Conservation (phyloP, 2,329 filamentous ascomycete genomes). For the Fusarium marasasianum region DNA sequence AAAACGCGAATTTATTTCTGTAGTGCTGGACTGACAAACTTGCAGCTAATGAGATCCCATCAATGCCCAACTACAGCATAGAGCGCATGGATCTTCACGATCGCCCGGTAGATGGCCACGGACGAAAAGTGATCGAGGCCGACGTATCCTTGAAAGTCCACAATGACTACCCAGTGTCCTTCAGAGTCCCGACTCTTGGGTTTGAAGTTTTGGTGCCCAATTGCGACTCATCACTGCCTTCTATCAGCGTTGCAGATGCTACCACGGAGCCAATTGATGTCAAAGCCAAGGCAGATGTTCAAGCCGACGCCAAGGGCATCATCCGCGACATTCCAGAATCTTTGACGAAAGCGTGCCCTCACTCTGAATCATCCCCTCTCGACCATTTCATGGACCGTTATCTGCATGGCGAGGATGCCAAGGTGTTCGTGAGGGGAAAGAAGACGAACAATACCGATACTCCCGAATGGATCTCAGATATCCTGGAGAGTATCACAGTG, state of each 20-base stretch:
- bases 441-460: conserved; percentile 71
- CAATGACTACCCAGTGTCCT: conserved; percentile 81
- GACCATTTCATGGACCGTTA: conserved; percentile 84
- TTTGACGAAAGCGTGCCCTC: conserved; percentile 78
- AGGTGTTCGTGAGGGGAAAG: conserved; percentile 84
- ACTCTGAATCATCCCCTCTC: conserved; percentile 81
- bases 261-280: conserved; percentile 74
- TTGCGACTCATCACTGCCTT: conserved; percentile 75
- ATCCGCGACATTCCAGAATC: conserved; percentile 78
- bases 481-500: conserved; percentile 83
- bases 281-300: conserved; percentile 72
- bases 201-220: conserved; percentile 89
- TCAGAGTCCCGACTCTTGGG: conserved; percentile 80
- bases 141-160: conserved; percentile 77
- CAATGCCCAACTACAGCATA: conserved; percentile 84
- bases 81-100: conserved; percentile 83
- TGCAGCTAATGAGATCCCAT: conserved; percentile 75
- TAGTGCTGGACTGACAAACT: conserved; percentile 45
- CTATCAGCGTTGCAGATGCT: conserved; percentile 82
- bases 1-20: conserved; percentile 26
- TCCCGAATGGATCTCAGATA: conserved; percentile 82
- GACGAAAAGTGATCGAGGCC: conserved; percentile 76
- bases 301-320: conserved; percentile 75
- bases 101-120: conserved; percentile 59
- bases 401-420: conserved; percentile 80